Conservation (phyloP, 2,329 filamentous ascomycete species). For the Aspergillus carbonarius region DNA sequence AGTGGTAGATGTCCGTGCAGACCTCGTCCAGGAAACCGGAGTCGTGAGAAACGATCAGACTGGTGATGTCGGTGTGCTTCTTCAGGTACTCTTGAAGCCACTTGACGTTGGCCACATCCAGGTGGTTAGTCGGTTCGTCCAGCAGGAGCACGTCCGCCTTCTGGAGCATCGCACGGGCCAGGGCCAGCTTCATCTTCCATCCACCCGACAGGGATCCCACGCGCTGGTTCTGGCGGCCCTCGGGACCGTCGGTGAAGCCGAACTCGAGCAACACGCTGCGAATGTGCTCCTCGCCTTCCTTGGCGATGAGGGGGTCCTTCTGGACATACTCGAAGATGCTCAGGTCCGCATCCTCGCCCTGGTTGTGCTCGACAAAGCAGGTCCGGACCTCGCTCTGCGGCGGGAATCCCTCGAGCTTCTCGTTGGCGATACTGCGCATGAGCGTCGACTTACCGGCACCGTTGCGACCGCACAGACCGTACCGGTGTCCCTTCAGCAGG, state of each 20-base stretch:
- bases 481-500: constrained; percentile 92
- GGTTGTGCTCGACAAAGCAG: constrained; percentile 98
- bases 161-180: constrained; percentile 95
- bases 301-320: constrained; percentile 82
- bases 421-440: constrained; percentile 93
- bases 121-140: constrained; percentile 98
- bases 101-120: constrained; percentile 93
- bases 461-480: constrained; percentile 94
- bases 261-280: constrained; percentile 82
- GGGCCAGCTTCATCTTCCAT: constrained; percentile 99
- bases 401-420: constrained; percentile 96
- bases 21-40: constrained; percentile 95
- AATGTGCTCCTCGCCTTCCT: constrained; percentile 77
- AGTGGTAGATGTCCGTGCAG: constrained; percentile 98
- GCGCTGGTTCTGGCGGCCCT: constrained; percentile 82
- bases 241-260: constrained; percentile 86
- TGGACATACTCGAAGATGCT: constrained; percentile 91
- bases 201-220: constrained; percentile 95
- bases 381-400: constrained; percentile 88
- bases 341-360: constrained; percentile 94
- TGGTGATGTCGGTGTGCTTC: constrained; percentile 93
- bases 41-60: constrained; percentile 97
- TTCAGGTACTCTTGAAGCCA: constrained; percentile 97
- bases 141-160: constrained; percentile 93
- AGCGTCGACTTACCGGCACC: constrained; percentile 98